Conservation (phyloP, 177 flowering plant species). For the Vitis hybrid region DNA sequence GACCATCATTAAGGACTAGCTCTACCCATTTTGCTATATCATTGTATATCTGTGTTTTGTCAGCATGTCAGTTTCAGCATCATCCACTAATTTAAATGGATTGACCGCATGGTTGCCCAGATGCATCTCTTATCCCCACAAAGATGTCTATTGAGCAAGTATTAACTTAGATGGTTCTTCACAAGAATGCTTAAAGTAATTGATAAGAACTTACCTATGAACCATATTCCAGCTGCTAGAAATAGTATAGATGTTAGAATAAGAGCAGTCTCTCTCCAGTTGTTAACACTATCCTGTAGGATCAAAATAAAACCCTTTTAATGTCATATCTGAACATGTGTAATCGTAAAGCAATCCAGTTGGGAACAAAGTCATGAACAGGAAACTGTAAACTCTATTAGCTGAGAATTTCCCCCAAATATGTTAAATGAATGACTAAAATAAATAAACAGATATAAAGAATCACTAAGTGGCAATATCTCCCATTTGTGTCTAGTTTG, state of each 20-base stretch:
- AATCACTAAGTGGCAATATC: no score
- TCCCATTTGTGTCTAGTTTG: no score
- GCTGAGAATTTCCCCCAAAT: no score
- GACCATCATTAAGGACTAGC: no score
- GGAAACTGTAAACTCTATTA: no score
- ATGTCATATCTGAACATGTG: constrained; percentile 3
- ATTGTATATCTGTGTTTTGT: no score
- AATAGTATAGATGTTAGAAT: constrained; percentile 69
- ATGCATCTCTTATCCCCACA: not conserved
- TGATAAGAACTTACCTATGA: constrained; percentile 46
- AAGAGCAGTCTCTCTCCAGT: constrained; percentile 81
- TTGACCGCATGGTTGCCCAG: no score
- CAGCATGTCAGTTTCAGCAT: no score
- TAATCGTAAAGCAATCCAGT: not conserved
- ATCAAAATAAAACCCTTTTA: not conserved
- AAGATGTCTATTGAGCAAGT: not conserved
- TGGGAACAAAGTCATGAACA: not conserved
- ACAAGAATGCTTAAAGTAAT: not conserved
- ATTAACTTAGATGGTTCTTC: not conserved
- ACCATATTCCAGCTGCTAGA: constrained; percentile 77
- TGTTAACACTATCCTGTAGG: constrained; percentile 66
- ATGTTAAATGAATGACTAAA: no score
- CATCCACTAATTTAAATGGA: no score
- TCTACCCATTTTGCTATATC: no score
- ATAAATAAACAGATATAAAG: no score